These are phyloP conservation scores for Mycena galopus DNA, from an alignment of 768 basidiomycete genomes.

Conservation along the genomic window DNA sequence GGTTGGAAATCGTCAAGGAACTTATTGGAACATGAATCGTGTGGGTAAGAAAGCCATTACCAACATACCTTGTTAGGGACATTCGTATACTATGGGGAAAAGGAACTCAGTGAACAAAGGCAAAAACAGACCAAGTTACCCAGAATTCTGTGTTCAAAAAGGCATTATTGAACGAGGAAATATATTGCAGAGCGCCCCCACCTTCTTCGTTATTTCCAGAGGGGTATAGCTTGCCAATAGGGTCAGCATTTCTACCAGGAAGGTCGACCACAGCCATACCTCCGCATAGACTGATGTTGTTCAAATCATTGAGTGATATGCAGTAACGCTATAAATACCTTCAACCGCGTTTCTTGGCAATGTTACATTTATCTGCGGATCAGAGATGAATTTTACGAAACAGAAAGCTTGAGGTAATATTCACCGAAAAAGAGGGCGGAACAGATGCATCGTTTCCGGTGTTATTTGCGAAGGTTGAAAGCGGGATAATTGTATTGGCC, in stretches of 20 bases:
- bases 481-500: conserved; percentile 76
- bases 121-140: conserved; percentile 64
- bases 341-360: conserved; percentile 77
- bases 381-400: not conserved
- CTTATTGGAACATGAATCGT: too few relatives aligned
- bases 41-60: too few relatives aligned
- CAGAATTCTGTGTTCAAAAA: conserved; percentile 73
- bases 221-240: conserved; percentile 77
- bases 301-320: too few relatives aligned
- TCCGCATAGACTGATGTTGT: conserved; percentile 30
- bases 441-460: conserved; percentile 83
- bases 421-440: conserved; percentile 79
- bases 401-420: not conserved
- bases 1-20: conserved; percentile 68
- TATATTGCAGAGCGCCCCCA: not conserved
- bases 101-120: not conserved
- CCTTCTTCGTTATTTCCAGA: conserved; percentile 64
- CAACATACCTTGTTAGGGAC: conserved; percentile 54
- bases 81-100: conserved; percentile 70
- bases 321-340: conserved; percentile 15
- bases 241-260: conserved; percentile 40
- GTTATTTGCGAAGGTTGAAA: conserved; percentile 72
- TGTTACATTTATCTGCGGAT: conserved; percentile 70
- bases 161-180: not conserved
- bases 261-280: not conserved